Evolutionary conservation across 345 rosid species (phyloP).

Genomic region (Ricinus communis): DNA sequence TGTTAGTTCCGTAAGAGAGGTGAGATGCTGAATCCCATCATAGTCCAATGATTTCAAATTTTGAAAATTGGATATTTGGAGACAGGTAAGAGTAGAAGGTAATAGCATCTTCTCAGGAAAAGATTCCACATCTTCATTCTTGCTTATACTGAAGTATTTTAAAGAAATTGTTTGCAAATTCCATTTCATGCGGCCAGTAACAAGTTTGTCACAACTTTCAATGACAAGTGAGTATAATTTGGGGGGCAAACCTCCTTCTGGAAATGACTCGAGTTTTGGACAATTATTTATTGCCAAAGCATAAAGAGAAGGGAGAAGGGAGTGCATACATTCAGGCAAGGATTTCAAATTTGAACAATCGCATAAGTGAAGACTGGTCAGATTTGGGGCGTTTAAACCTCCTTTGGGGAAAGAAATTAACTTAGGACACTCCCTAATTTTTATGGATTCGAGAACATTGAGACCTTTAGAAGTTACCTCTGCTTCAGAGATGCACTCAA

Average conservation of each 20-base stretch:
- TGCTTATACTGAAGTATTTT: not conserved
- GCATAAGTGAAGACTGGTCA: not conserved
- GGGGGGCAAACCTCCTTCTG: not conserved
- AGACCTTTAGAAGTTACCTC: not conserved
- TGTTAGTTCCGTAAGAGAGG: not conserved
- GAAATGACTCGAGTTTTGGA: not conserved
- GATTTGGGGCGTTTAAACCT: not conserved
- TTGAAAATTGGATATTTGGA: not conserved
- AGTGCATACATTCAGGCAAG: not conserved
- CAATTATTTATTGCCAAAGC: not conserved
- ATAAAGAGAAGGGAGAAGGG: not conserved
- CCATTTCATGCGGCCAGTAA: conserved; percentile 3
- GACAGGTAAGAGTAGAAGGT: conserved; percentile 2
- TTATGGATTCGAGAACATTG: not conserved
- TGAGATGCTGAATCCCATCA: conserved; percentile 6
- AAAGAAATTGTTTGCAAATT: not conserved
- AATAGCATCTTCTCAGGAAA: conserved; percentile 18
- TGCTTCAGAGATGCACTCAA: not conserved
- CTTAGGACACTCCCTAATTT: not conserved
- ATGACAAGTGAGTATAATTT: not conserved
- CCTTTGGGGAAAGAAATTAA: not conserved
- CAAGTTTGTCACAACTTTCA: not conserved
- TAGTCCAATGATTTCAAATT: conserved; percentile 8
- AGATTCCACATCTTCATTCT: not conserved
- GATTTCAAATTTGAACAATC: not conserved